Evolutionary conservation across 2,329 filamentous ascomycete species (phyloP), one percentile per base, ranked within the genome.

Genomic region (Fusarium brachygibbosum): DNA sequence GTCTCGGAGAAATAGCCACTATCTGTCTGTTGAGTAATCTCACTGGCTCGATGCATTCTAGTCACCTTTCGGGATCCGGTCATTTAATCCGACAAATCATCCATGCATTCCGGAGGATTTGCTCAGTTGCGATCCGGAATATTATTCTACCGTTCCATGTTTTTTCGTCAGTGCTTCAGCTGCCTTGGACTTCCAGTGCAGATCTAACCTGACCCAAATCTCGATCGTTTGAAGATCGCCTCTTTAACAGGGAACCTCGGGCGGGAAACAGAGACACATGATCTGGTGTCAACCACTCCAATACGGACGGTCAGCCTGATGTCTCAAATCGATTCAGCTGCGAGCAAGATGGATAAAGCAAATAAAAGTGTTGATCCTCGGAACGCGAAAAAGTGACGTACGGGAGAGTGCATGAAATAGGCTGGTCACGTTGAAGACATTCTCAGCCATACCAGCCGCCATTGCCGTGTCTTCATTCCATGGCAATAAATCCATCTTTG

Each of bases 141-240:
- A 65, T 48, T 16, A 12, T 66, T 53, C 6, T 23, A 9, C 49
- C 34, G 7, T 37, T 50, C 45, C 38, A n/a, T 32, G 14, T 32
- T n/a, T 7, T 34, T 60, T 38, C 35, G 41, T 63, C 46, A 50
- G 29, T 53, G 50, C 35, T 38, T 41, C 38, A 23, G 49, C 32
- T 29, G 23, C 45, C 35, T 35, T 37, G 44, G 17, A 23, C 17
- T 25, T 34, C 52, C 13, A 28, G 21, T 45, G 63, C 25, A 60
- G 65, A 68, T 68, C 64, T 49, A 11, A 19, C 34, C 23, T 12
- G 44, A 46, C 31, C 38, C 21, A 41, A 35, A 69, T 69, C 67
- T 70, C 66, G 67, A 70, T 70, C 63, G 42, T 44, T 42, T 31
- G n/a, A 29, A 28, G 67, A 68, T 70, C 67, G 34, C 14, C 53